Base-by-base conservation (phyloP, 768 basidiomycete species). In the Austroboletus eburneus region DNA sequence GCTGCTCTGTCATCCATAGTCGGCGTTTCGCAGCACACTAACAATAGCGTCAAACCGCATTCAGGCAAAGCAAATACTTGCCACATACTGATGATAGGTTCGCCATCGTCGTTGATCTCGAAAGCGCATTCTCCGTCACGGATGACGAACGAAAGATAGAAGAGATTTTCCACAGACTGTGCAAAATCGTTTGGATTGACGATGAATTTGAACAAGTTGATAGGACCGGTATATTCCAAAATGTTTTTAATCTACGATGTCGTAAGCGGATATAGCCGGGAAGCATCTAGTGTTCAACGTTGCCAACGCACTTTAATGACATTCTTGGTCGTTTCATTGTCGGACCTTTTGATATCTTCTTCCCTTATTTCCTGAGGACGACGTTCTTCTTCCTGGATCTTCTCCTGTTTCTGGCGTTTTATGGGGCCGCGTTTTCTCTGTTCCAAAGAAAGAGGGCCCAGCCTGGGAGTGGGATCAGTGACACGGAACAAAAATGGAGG, bases 81-180 rank as follows among this genome's bases (percentile, higher is more conserved):
- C 38, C 21, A 67, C 84, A 52, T 60, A 91, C 91, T 85, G 39
- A 94, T 80, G 17, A 83, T 62, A 7, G 90, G 85, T 56, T 89
- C 83, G 1, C 83, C 86, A 1, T 85, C 73, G 8, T 79, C 72
- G 25, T 76, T 71, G 6, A 78, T 75, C 53, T 91, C 85, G 23
- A 90, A 72, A 10, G 85, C 84, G 48, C 83, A 89, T 58, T 80
- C 78, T 3, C 87, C 91, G 52, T 94, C 89, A 24, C 87, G 78
- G 38, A 96, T 87, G 51, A 96, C 75, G 69, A 99, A 98, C 0
- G 91, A 91, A 2, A 95, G 75, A 59, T 96, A 93, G 64, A 99
- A 98, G 20, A 95, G 72, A 63, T 99, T 99, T 69, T 99, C 96
- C 13, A 98, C 91, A 0, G 89, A 91, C 62, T 99, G 95, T 0